Conservation (phyloP, 331 rosid genomes). For the Spiraea crenata region DNA sequence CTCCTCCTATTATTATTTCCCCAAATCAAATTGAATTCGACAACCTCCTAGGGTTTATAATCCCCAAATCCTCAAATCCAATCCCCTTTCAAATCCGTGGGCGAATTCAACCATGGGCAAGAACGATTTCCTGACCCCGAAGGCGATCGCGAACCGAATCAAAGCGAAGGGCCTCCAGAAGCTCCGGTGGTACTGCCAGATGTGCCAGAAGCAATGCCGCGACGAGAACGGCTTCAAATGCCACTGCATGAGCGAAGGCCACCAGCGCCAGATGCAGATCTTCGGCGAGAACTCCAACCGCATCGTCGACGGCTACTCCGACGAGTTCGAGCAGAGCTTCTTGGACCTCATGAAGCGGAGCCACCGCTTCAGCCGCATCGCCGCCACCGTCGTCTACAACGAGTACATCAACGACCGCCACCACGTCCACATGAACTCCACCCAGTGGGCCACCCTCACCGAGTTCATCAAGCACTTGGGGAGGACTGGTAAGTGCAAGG, state of each 20-base stretch:
- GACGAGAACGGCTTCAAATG: constrained; percentile 95
- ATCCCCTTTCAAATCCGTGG: not conserved
- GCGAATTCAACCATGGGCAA: constrained; percentile 59
- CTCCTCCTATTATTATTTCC: no score
- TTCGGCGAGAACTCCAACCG: constrained; percentile 74
- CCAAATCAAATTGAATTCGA: no score
- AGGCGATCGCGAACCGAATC: constrained; percentile 86
- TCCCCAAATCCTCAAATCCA: no score
- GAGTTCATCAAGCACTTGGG: constrained; percentile 88
- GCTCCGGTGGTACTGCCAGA: constrained; percentile 96
- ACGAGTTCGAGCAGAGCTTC: constrained; percentile 69
- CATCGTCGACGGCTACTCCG: constrained; percentile 69
- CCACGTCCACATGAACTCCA: constrained; percentile 88
- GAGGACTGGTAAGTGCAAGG: constrained; percentile 77
- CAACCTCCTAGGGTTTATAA: not conserved
- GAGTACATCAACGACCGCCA: constrained; percentile 81
- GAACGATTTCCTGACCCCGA: constrained; percentile 84
- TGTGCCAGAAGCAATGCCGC: constrained; percentile 96
- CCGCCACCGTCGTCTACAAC: constrained; percentile 87
- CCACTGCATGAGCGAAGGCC: constrained; percentile 87
- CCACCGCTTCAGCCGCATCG: constrained; percentile 79
- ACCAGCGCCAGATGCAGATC: constrained; percentile 89
- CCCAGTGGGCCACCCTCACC: constrained; percentile 76
- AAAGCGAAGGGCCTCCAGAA: constrained; percentile 93
- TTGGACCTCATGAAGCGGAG: constrained; percentile 88